Evolutionary conservation across 1,284 basidiomycete genomes (phyloP), one percentile per base, ranked within the genome.

Genomic region (Entoloma clypeatum): DNA sequence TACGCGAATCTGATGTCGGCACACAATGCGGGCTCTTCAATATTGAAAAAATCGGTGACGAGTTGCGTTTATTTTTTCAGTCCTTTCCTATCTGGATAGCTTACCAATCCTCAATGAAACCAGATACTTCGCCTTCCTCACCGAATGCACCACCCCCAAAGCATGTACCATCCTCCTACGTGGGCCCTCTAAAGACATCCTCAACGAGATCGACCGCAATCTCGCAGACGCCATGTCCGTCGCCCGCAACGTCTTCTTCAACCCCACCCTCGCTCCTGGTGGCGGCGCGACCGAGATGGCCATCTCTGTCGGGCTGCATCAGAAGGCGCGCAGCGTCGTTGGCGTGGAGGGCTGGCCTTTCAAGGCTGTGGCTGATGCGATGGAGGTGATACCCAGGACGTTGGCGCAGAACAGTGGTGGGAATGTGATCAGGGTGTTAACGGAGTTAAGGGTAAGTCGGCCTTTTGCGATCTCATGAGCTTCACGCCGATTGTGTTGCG

Each of bases 221-320:
- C 76, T 99, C 21, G 92, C 93, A 0, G 96, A 99, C 56, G 95
- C 95, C 29, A 98, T 99, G 90, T 82, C 87, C 17, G 93, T 98
- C 30, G 95, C 95, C 0, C 82, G 95, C 23, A 99, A 98, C 57
- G 95, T 94, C 28, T 86, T 97, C 45, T 98, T 99, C 72, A 90
- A 98, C 69, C 95, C 95, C 0, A 65, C 75, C 9, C 81, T 99
- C 14, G 86, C 88, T 0, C 95, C 95, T 0, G 94, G 95, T 10
- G 94, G 95, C 16, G 95, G 95, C 31, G 95, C 95, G 9, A 96
- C 92, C 1, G 95, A 99, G 71, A 97, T 99, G 92, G 95, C 94
- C 0, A 86, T 99, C 62, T 85, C 83, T 29, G 91, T 96, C 3
- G 91, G 87, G 0, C 68, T 99, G 45, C 82, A 88, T n/a, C 78